These are phyloP conservation scores for Trifolium subterraneum DNA, from an alignment of 306 rosid genomes.

Conservation along the genomic window DNA sequence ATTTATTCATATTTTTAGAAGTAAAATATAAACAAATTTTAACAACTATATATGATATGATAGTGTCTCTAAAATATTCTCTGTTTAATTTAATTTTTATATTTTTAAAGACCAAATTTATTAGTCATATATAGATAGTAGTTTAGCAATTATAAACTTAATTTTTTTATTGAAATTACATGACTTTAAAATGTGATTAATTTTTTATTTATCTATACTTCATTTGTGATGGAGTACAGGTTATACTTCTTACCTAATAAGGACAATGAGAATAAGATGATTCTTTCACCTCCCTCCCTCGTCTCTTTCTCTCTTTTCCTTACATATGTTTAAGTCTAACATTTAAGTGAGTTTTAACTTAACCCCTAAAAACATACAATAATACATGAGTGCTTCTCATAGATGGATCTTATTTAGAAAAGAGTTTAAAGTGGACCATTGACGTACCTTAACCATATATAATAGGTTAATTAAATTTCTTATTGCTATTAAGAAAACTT, in stretches of 20 bases:
- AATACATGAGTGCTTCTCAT: not conserved
- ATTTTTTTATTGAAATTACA: not conserved
- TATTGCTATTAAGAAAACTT: not conserved
- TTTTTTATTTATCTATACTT: not conserved
- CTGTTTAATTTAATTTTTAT: too few relatives aligned
- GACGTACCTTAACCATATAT: not conserved
- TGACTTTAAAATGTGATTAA: not conserved
- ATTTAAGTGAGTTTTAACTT: not conserved
- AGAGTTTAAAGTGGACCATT: not conserved
- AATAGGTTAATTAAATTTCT: not conserved
- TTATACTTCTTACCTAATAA: conserved; percentile 42
- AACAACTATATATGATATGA: not conserved
- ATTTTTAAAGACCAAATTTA: too few relatives aligned
- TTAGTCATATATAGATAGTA: too few relatives aligned
- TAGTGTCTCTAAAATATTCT: too few relatives aligned
- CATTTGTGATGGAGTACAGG: not conserved
- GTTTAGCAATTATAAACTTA: not conserved
- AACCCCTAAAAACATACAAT: conserved; percentile 1
- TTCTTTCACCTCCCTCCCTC: not conserved
- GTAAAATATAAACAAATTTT: not conserved
- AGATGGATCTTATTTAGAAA: not conserved
- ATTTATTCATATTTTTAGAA: too few relatives aligned
- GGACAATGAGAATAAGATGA: conserved; percentile 39
- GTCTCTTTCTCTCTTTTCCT: conserved; percentile 15
- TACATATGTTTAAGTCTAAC: conserved; percentile 4